Conservation (phyloP, 441 rosid species). For the Rhodomyrtus psidioides region DNA sequence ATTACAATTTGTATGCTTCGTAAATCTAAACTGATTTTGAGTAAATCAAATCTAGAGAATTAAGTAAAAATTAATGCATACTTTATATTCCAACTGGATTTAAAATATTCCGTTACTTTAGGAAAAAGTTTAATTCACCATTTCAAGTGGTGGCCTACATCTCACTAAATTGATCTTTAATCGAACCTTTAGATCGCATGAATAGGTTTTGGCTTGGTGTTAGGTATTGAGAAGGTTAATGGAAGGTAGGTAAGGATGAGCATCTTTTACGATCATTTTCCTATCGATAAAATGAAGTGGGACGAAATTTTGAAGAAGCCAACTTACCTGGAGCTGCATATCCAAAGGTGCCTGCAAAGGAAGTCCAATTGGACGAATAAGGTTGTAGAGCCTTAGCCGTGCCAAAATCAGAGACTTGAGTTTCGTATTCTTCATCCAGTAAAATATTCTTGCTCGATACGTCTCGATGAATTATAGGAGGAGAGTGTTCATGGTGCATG, state of each 20-base stretch:
- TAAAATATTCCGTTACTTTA: neutral
- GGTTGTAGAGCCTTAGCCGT: constrained; percentile 12
- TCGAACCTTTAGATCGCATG: fast-evolving
- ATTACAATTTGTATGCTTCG: neutral
- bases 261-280: neutral
- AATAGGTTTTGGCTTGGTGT: neutral
- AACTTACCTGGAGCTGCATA: constrained; percentile 27
- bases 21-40: neutral
- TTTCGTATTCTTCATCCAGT: constrained; percentile 13
- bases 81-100: neutral
- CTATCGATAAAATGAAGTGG: neutral
- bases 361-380: constrained; percentile 25
- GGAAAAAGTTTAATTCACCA: neutral
- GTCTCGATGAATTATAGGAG: constrained; percentile 26
- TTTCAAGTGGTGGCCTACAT: neutral
- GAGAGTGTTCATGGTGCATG: constrained; percentile 27
- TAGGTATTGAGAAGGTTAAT: neutral
- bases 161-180: neutral
- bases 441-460: constrained; percentile 18
- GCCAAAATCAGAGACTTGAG: constrained; percentile 24
- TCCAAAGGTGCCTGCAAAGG: constrained; percentile 24
- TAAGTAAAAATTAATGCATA: neutral
- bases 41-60: neutral
- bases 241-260: neutral
- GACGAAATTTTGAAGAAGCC: neutral